These are phyloP conservation scores for Aspergillus pseudotamarii DNA, from an alignment of 2,329 filamentous ascomycete genomes.

Conservation along the genomic window DNA sequence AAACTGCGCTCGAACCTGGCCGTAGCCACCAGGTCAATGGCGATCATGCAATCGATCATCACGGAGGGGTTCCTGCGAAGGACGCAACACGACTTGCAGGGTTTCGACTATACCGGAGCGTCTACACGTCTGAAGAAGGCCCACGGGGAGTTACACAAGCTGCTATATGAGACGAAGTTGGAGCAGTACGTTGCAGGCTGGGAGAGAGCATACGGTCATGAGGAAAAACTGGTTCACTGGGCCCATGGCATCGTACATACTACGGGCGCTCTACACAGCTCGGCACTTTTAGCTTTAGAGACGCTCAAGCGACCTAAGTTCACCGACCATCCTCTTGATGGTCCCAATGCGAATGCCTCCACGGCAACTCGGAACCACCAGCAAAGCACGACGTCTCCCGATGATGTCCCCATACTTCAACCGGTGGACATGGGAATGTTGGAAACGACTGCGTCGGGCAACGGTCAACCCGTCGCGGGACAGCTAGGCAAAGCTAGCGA, in stretches of 20 bases:
- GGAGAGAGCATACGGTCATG: conserved; percentile 75
- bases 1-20: conserved; percentile 74
- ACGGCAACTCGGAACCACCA: conserved; percentile 19
- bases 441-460: background rate
- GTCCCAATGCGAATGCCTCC: background rate
- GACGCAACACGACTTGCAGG: conserved; percentile 73
- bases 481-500: too few relatives aligned
- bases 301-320: conserved; percentile 67
- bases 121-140: conserved; percentile 66
- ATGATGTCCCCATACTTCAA: background rate
- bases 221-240: conserved; percentile 78
- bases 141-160: conserved; percentile 72
- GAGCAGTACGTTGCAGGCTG: conserved; percentile 83
- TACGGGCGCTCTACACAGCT: conserved; percentile 85
- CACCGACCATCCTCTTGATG: background rate
- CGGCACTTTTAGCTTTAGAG: conserved; percentile 84
- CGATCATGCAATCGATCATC: conserved; percentile 79
- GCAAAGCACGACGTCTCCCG: conserved; percentile 4
- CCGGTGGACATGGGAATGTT: background rate
- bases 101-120: conserved; percentile 65
- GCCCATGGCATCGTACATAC: conserved; percentile 85
- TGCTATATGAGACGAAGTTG: conserved; percentile 81
- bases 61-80: conserved; percentile 84
- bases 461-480: background rate
- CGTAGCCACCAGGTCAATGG: conserved; percentile 72